These are phyloP conservation scores for Irineochytrium annulatum DNA, from an alignment of 192 early-diverging fungal species.

Conservation along the genomic window DNA sequence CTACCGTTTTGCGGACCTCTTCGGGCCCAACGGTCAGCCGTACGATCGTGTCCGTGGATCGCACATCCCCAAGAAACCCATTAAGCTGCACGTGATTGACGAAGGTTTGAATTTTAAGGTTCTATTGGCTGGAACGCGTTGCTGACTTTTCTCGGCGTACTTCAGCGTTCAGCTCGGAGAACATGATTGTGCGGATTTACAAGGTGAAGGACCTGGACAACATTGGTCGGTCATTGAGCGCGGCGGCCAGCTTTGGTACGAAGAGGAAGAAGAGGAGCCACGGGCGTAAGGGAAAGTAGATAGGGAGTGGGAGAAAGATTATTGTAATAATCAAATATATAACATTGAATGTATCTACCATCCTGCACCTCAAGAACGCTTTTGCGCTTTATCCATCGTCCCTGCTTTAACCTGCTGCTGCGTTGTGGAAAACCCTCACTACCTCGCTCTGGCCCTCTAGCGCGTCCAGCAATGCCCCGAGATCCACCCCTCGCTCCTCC, in stretches of 20 bases:
- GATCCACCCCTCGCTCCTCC: too few relatives aligned
- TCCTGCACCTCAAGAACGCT: too few relatives aligned
- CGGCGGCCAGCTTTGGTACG: conserved; percentile 49
- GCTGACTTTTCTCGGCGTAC: not conserved
- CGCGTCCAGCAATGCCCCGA: too few relatives aligned
- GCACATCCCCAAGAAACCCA: conserved; percentile 67
- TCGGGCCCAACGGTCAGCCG: conserved; percentile 60
- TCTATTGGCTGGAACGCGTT: conserved; percentile 9
- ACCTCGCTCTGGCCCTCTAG: too few relatives aligned
- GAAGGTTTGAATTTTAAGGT: conserved; percentile 53
- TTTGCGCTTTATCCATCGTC: too few relatives aligned
- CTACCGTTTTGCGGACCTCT: conserved; percentile 90
- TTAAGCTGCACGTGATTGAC: conserved; percentile 80
- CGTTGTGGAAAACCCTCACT: too few relatives aligned
- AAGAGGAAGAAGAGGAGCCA: conserved; percentile 25
- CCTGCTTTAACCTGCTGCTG: too few relatives aligned
- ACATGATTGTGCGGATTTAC: conserved; percentile 99
- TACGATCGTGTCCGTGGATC: conserved; percentile 83
- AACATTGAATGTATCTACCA: too few relatives aligned
- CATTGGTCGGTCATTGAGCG: conserved; percentile 72
- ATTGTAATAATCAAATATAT: too few relatives aligned
- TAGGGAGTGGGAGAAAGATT: too few relatives aligned
- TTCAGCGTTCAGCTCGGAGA: conserved; percentile 28
- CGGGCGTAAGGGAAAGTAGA: conserved; percentile 1
- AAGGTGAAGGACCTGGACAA: conserved; percentile 95